Conservation (phyloP, 352 stramenopile species). For the Phytophthora ohioensis region DNA sequence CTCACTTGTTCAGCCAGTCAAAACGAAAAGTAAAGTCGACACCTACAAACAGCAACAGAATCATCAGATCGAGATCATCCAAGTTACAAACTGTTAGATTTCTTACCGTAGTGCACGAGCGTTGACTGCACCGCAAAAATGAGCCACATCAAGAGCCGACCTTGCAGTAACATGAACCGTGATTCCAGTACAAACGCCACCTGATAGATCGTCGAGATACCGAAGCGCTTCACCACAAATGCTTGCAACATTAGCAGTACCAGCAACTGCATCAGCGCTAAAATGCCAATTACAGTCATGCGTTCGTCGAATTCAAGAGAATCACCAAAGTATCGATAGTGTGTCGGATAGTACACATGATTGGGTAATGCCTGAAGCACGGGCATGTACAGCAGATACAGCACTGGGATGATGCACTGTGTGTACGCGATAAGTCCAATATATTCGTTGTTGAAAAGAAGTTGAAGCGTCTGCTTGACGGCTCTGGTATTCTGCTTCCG, state of each 20-base stretch:
- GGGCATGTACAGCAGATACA: conserved; percentile 45
- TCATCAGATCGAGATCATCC: not conserved
- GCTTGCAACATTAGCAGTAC: conserved; percentile 33
- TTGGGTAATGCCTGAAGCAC: conserved; percentile 37
- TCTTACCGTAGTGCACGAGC: conserved; percentile 34
- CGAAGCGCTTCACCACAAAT: conserved; percentile 35
- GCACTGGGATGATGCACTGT: conserved; percentile 41
- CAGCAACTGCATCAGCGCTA: conserved; percentile 23
- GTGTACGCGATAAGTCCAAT: conserved; percentile 42
- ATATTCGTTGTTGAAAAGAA: conserved; percentile 56
- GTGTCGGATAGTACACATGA: conserved; percentile 37
- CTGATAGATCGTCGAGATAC: conserved; percentile 47
- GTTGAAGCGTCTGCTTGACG: conserved; percentile 43
- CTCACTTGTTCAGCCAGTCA: conserved; percentile 20
- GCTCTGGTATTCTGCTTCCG: conserved; percentile 38
- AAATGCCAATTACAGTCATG: conserved; percentile 30
- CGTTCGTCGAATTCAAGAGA: conserved; percentile 24
- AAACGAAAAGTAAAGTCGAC: conserved; percentile 35
- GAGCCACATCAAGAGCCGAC: conserved; percentile 46
- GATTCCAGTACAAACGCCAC: conserved; percentile 62
- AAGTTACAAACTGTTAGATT: not conserved
- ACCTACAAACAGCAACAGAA: conserved; percentile 3
- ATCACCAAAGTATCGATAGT: conserved; percentile 31
- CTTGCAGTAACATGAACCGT: conserved; percentile 44
- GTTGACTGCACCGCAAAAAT: conserved; percentile 41